These are phyloP conservation scores for Psophocarpus tetragonolobus DNA, from an alignment of 306 rosid species.

Conservation along the genomic window DNA sequence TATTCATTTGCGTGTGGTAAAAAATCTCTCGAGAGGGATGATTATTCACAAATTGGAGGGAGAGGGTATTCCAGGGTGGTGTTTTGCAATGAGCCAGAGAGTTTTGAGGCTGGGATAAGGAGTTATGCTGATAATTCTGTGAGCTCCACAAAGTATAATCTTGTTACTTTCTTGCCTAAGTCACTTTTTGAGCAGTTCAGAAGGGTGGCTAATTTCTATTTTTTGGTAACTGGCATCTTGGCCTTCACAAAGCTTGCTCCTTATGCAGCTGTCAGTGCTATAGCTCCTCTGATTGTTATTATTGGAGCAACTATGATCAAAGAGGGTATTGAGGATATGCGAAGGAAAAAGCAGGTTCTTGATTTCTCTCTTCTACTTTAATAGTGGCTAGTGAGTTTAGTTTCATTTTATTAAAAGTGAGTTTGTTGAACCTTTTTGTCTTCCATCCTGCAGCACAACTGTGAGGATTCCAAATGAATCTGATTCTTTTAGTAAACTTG, in stretches of 20 bases:
- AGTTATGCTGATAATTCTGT: constrained; percentile 67
- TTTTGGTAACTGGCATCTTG: constrained; percentile 70
- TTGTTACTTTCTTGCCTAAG: constrained; percentile 83
- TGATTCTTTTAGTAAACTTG: background rate
- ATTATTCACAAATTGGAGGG: constrained; percentile 75
- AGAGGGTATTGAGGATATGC: constrained; percentile 85
- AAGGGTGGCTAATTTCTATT: constrained; percentile 92
- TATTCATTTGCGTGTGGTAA: constrained; percentile 76
- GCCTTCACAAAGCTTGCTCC: constrained; percentile 88
- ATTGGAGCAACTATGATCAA: constrained; percentile 73
- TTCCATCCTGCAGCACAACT: constrained; percentile 21
- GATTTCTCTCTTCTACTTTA: constrained; percentile 11
- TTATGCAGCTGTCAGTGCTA: constrained; percentile 78
- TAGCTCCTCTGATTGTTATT: constrained; percentile 67
- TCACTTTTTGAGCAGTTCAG: constrained; percentile 97
- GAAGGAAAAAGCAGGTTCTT: constrained; percentile 79
- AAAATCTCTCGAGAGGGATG: constrained; percentile 57
- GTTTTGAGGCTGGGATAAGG: constrained; percentile 53
- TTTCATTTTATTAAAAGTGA: background rate
- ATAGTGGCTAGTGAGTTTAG: constrained; percentile 5
- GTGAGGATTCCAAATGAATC: constrained; percentile 31
- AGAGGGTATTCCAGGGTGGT: constrained; percentile 84
- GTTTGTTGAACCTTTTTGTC: background rate
- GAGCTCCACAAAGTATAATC: constrained; percentile 77
- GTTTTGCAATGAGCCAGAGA: constrained; percentile 67